Conservation (phyloP, 768 basidiomycete genomes). For the Mycena belliarum region DNA sequence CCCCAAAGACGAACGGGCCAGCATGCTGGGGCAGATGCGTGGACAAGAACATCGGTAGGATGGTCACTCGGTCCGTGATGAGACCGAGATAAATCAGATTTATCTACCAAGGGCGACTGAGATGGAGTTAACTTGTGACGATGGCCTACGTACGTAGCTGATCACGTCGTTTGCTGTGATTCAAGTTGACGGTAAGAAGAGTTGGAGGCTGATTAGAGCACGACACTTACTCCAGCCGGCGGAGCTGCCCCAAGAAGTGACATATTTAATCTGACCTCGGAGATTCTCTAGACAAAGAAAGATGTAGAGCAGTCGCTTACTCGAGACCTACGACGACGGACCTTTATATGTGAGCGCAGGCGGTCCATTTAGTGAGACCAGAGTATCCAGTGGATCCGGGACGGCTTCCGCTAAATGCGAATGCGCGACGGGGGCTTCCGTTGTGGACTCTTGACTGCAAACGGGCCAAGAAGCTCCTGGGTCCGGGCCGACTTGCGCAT, state of each 20-base stretch:
- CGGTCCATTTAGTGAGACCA: neutral
- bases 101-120: constrained; percentile 22
- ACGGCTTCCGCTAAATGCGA: no score
- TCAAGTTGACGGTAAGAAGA: constrained; percentile 7
- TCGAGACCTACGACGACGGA: constrained; percentile 29
- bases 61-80: constrained; percentile 35
- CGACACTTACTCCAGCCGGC: constrained; percentile 24
- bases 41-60: constrained; percentile 36
- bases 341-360: constrained; percentile 9
- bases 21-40: constrained; percentile 23
- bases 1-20: constrained; percentile 30
- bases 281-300: constrained; percentile 19
- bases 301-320: constrained; percentile 35
- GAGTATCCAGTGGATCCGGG: neutral
- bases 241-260: constrained; percentile 48
- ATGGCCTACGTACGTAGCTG: neutral
- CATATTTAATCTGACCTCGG: constrained; percentile 24
- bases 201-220: neutral
- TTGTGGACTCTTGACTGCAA: neutral
- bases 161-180: constrained; percentile 21
- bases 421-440: neutral
- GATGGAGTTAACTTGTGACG: neutral
- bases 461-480: neutral
- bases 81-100: constrained; percentile 39
- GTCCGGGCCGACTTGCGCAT: neutral